Percentiles rank a stretch among this genome's conserved stretches.
Conservation (phyloP, 306 rosid species). For the Pachyrhizus erosus region DNA sequence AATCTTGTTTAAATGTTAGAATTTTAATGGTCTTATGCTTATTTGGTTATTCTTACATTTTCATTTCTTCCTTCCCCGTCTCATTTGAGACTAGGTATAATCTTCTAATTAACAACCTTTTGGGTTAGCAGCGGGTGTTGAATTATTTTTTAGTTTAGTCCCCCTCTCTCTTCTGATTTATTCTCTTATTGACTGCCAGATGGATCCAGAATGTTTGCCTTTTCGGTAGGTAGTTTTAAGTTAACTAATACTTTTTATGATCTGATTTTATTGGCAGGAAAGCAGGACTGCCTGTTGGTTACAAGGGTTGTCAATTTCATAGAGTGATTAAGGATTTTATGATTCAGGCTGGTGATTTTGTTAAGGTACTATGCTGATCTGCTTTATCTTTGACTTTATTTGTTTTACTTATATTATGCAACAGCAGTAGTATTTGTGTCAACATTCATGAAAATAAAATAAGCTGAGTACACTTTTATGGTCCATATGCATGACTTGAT, state of each 20-base stretch:
- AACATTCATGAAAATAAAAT: background rate
- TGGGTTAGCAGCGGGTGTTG: background rate
- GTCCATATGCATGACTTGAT: conserved; percentile 12
- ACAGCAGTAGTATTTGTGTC: conserved; percentile 26
- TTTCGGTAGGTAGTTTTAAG: background rate
- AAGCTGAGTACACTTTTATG: background rate
- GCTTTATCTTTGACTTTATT: conserved; percentile 3
- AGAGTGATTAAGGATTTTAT: conserved; percentile 97
- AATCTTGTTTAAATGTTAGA: conserved; percentile 4
- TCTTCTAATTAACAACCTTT: background rate
- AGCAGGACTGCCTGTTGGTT: conserved; percentile 94
- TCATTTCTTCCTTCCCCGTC: background rate
- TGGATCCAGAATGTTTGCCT: background rate
- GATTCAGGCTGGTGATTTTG: conserved; percentile 96
- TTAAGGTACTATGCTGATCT: conserved; percentile 60
- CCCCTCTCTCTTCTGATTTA: background rate
- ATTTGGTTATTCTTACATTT: background rate
- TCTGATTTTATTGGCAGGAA: conserved; percentile 61
- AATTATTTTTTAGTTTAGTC: background rate
- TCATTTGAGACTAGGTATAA: background rate
- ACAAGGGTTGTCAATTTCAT: conserved; percentile 94
- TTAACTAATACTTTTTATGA: conserved; percentile 13
- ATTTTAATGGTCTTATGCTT: background rate
- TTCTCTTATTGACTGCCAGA: background rate
- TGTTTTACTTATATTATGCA: conserved; percentile 4